These are phyloP conservation scores for Pseudogymnoascus sp. DNA, from an alignment of 2,329 filamentous ascomycete genomes.

Conservation along the genomic window DNA sequence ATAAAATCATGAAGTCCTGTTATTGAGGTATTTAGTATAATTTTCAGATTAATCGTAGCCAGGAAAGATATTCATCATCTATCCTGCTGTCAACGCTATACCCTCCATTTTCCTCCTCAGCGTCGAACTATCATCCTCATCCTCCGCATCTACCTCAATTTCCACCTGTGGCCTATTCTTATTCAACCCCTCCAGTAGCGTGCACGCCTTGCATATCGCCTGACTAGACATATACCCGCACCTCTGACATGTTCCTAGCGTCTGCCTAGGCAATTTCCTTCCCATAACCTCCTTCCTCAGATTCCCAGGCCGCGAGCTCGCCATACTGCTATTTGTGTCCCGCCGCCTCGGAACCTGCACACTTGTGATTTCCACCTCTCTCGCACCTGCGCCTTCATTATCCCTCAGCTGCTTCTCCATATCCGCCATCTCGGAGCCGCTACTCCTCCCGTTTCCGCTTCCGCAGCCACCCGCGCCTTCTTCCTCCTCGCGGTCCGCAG, in stretches of 20 bases:
- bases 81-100: conserved; percentile 29
- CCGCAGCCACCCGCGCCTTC: conserved; percentile 68
- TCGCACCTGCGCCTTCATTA: conserved; percentile 49
- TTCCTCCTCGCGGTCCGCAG: conserved; percentile 32
- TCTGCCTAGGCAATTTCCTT: conserved; percentile 49
- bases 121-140: conserved; percentile 42
- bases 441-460: conserved; percentile 54
- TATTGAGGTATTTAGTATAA: neutral
- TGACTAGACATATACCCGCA: conserved; percentile 97
- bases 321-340: conserved; percentile 16
- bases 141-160: conserved; percentile 26
- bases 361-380: conserved; percentile 58
- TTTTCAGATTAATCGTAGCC: neutral
- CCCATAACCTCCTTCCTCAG: conserved; percentile 21
- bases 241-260: conserved; percentile 71
- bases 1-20: neutral
- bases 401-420: conserved; percentile 67
- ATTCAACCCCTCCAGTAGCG: conserved; percentile 80
- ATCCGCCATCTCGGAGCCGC: conserved; percentile 69
- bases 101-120: conserved; percentile 41
- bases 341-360: conserved; percentile 13
- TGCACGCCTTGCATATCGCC: conserved; percentile 86
- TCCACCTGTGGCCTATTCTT: conserved; percentile 56
- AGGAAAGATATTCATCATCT: neutral
- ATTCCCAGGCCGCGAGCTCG: conserved; percentile 19